Conservation (phyloP, 306 rosid genomes). For the Cicer bijugum region DNA sequence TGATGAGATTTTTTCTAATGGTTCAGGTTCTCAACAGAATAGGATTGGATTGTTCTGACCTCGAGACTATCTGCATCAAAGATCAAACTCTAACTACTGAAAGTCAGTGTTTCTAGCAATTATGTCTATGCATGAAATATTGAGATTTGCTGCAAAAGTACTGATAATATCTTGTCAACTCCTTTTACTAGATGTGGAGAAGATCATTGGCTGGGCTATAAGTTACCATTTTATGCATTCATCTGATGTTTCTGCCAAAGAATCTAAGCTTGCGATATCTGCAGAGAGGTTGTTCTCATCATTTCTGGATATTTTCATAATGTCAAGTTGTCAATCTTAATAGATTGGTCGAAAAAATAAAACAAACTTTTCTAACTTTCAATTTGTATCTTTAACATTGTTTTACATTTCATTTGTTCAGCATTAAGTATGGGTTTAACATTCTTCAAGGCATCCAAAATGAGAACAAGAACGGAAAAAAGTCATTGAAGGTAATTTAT, state of each 20-base stretch:
- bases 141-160: conserved; percentile 29
- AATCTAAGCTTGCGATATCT: conserved; percentile 66
- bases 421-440: conserved; percentile 73
- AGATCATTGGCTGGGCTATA: conserved; percentile 86
- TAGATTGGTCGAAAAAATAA: conserved; percentile 1
- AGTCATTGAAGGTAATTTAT: conserved; percentile 71
- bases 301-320: conserved; percentile 23
- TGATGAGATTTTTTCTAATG: conserved; percentile 36
- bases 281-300: conserved; percentile 67
- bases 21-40: conserved; percentile 77
- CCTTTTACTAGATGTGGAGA: conserved; percentile 69
- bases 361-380: conserved; percentile 14
- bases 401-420: conserved; percentile 52
- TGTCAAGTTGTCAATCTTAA: background rate
- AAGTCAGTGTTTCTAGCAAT: conserved; percentile 54
- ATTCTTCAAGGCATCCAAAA: conserved; percentile 76
- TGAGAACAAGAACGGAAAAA: conserved; percentile 75
- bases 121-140: background rate
- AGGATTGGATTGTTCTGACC: conserved; percentile 83
- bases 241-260: conserved; percentile 56
- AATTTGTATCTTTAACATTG: conserved; percentile 32
- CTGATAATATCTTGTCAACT: conserved; percentile 28
- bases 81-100: conserved; percentile 82
- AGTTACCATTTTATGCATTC: conserved; percentile 74
- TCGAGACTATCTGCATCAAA: conserved; percentile 70